Conservation (phyloP, 2,329 filamentous ascomycete species). For the Phyllosticta capitalensis region DNA sequence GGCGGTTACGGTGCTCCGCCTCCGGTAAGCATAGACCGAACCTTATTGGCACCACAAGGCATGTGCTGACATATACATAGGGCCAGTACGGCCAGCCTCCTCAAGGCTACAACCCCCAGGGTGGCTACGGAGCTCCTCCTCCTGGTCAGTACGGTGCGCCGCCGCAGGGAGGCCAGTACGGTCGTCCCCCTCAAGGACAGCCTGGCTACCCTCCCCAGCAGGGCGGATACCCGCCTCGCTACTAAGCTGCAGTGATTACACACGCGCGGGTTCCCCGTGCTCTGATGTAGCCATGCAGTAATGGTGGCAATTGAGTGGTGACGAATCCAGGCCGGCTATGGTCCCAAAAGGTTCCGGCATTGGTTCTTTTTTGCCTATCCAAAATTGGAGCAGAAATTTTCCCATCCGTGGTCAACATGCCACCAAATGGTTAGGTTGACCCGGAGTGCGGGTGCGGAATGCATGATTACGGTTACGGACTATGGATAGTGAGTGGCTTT, state of each 20-base stretch:
- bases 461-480: too few species aligned
- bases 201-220: conserved; percentile 19
- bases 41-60: neutral
- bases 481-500: neutral
- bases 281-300: neutral
- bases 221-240: conserved; percentile 7
- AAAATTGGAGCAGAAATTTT: too few species aligned
- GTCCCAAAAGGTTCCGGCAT: neutral
- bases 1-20: conserved; percentile 15
- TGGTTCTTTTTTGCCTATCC: too few species aligned
- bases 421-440: too few species aligned
- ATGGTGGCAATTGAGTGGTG: neutral
- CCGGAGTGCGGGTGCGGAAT: too few species aligned
- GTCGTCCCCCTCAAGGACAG: conserved; percentile 20
- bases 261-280: neutral
- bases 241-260: neutral
- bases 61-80: conserved; percentile 10
- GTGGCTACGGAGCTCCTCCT: conserved; percentile 16
- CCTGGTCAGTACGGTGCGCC: conserved; percentile 17
- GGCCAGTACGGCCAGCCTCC: conserved; percentile 17
- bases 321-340: too few species aligned
- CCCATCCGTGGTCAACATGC: too few species aligned
- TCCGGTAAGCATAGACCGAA: conserved; percentile 1
- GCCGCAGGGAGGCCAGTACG: conserved; percentile 22
- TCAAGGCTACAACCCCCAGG: conserved; percentile 13